Conservation (phyloP, 257 asterid species). For the Petunia axillaris region DNA sequence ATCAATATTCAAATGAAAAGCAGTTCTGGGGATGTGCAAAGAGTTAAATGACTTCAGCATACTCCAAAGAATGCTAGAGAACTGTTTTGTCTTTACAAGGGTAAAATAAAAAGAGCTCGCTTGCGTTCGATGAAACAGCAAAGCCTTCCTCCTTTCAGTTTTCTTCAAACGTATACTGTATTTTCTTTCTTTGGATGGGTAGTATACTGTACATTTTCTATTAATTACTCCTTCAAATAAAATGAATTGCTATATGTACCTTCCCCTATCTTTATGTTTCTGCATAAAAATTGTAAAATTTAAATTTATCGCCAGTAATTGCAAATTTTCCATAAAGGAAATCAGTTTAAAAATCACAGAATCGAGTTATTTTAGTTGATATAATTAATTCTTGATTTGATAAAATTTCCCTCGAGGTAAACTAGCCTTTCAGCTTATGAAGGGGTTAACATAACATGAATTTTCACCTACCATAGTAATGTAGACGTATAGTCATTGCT, state of each 20-base stretch:
- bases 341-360: not conserved
- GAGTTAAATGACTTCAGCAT: not conserved
- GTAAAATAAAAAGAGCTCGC: not conserved
- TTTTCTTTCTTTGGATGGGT: not conserved
- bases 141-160: conserved; percentile 1
- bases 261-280: not conserved
- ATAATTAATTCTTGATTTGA: not conserved
- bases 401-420: not conserved
- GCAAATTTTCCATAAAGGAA: not conserved
- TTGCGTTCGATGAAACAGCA: not conserved
- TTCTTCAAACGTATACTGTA: not conserved
- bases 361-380: not conserved
- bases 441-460: not conserved
- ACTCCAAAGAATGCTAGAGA: not conserved
- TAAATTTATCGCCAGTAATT: not conserved
- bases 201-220: not conserved
- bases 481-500: conserved; percentile 38
- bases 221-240: not conserved
- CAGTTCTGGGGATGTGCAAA: not conserved
- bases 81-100: not conserved
- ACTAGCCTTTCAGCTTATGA: conserved; percentile 2
- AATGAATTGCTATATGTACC: not conserved
- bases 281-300: not conserved
- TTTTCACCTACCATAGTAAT: conserved; percentile 44
- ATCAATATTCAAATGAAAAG: not conserved